These are phyloP conservation scores for Rachicladosporium sp. DNA, from an alignment of 2,329 filamentous ascomycete species.

Conservation along the genomic window DNA sequence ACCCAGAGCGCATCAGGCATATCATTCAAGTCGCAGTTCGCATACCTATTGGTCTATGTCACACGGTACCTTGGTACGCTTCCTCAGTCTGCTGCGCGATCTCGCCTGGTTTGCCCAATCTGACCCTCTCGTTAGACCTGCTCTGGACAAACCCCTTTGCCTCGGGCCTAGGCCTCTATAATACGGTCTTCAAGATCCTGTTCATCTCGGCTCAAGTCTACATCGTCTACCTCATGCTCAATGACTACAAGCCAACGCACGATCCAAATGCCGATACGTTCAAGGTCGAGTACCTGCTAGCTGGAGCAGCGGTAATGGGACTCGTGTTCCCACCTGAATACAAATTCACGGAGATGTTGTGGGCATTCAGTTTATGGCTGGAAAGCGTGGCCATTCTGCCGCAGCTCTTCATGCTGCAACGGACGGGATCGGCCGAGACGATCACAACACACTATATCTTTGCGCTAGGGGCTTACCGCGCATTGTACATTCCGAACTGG, in stretches of 20 bases:
- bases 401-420: constrained; percentile 94
- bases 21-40: constrained; percentile 95
- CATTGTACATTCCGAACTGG: constrained; percentile 98
- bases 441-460: constrained; percentile 98
- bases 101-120: neutral
- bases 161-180: constrained; percentile 49
- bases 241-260: constrained; percentile 92
- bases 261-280: constrained; percentile 96
- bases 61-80: constrained; percentile 63
- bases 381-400: constrained; percentile 94
- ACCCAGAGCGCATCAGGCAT: constrained; percentile 85
- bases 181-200: constrained; percentile 88
- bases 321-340: constrained; percentile 79
- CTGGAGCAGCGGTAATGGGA: constrained; percentile 64
- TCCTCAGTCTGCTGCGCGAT: neutral
- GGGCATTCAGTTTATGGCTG: constrained; percentile 97
- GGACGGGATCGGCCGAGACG: constrained; percentile 96
- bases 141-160: constrained; percentile 60
- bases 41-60: constrained; percentile 88
- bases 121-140: constrained; percentile 47
- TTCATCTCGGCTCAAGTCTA: constrained; percentile 86
- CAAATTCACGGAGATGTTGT: constrained; percentile 68
- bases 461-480: constrained; percentile 79
- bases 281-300: constrained; percentile 87
- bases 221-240: constrained; percentile 96